These are phyloP conservation scores for Daldinia vernicosa DNA, from an alignment of 495 filamentous ascomycete species.

Conservation along the genomic window DNA sequence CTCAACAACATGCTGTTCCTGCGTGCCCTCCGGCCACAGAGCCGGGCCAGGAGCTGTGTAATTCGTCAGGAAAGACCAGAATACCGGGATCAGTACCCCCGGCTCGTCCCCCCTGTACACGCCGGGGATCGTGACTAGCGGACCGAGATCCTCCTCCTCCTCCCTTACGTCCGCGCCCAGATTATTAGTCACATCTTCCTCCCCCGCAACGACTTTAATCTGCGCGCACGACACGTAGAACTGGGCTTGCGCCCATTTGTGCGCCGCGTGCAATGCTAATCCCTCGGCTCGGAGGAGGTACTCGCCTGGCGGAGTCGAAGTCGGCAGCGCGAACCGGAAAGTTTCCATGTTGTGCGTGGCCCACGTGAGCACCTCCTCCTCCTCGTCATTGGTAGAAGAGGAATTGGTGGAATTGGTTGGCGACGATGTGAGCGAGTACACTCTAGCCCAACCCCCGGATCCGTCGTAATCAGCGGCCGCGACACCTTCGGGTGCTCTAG, in stretches of 20 bases:
- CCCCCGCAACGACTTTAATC: neutral
- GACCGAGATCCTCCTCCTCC: neutral
- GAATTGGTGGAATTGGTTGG: neutral
- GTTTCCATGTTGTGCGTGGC: constrained; percentile 27
- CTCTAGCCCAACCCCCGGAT: neutral
- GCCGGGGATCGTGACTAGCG: constrained; percentile 26
- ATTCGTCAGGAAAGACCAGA: constrained; percentile 35
- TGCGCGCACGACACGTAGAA: neutral
- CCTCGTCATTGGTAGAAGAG: neutral
- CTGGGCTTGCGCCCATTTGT: constrained; percentile 42
- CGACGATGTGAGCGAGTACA: neutral
- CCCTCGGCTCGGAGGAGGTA: constrained; percentile 71
- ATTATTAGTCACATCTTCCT: neutral
- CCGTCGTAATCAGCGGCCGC: neutral
- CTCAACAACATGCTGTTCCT: constrained; percentile 29
- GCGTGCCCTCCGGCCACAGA: constrained; percentile 27
- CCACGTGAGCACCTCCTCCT: neutral
- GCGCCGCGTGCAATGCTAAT: constrained; percentile 67
- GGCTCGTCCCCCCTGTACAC: constrained; percentile 32
- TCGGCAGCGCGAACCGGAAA: constrained; percentile 49
- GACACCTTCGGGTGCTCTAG: neutral
- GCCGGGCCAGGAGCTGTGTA: constrained; percentile 34
- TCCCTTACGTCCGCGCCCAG: neutral
- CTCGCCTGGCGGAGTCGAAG: constrained; percentile 56
- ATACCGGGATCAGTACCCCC: constrained; percentile 33